Base-by-base conservation (phyloP, 164 flowering plant species). In the Tetracentron sinense region DNA sequence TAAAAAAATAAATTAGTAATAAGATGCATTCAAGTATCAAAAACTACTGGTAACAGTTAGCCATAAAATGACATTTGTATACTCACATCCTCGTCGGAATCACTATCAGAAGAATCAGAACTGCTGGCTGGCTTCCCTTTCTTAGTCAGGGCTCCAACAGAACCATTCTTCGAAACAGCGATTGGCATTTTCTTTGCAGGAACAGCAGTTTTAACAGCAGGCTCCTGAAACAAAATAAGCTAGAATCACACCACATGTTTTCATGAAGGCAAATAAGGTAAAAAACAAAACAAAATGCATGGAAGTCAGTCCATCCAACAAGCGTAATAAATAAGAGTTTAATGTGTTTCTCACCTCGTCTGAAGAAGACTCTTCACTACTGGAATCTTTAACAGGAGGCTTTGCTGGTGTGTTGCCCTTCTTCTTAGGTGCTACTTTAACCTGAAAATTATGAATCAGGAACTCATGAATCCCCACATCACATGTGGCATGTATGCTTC, bases 31-130 rank as follows among this genome's bases (percentile, higher is more conserved):
- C n/a, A n/a, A n/a, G n/a, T n/a, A n/a, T n/a, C n/a, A n/a, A n/a
- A n/a, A n/a, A n/a, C n/a, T n/a, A n/a, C n/a, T n/a, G n/a, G n/a
- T n/a, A n/a, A n/a, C n/a, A n/a, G n/a, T n/a, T n/a, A n/a, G n/a
- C n/a, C n/a, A n/a, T n/a, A 23, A 11, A 29, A 56, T 23, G 29
- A 29, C 0, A 57, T 21, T 2, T 2, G 21, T 3, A 28, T 49
- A 52, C 72, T 58, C 48, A 73, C 76, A 23, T 75, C 79, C 20
- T 79, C 82, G 6, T 62, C 72, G 23, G 64, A 63, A 38, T 70
- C 73, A 58, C 63, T 56, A 23, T 72, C 76, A 27, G 72, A 61
- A 0, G 69, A 63, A 1, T 53, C 64, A 29, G 71, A 65, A 31
- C 74, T 72, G 64, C 72, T 69, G 4, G 54, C 56, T 6, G 63